Evolutionary conservation across 345 rosid species (phyloP), one percentile per base, ranked within the genome.

Genomic region (Dovyalis caffra): DNA sequence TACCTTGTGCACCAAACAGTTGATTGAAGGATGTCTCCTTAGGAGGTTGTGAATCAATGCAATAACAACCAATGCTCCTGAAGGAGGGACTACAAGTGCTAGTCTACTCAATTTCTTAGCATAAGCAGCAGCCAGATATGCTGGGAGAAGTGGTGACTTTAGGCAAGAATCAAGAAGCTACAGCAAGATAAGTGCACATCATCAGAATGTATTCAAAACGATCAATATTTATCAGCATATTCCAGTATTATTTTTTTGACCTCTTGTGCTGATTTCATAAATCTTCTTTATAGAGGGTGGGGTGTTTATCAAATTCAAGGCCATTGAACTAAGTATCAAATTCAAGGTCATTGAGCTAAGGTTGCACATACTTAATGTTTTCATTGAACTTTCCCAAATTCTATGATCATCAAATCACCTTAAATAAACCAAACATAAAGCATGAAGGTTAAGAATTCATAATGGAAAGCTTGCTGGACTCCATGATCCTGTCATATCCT

Each of bases 131-230:
- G 99, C 98, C 76, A 95, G 82, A 78, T 93, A 95, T 71, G 94
- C 99, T 58, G 97, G 99, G 85, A 93, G 98, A 86, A 95, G 88
- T n/a, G 97, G 85, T 14, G 97, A 93, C 82, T 88, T 90, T 69
- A 95, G 89, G 86, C 98, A 95, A 77, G 96, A 79, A 80, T 93
- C 98, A 84, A 95, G 92, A 76, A 95, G 96, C 99, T 93, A 90
- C 87, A 85, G 34, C 72, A 69, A 74, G 81, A 26, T 14, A 69
- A 68, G 10, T 21, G 29, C 40, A 45, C 60, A 53, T 49, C 33
- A 40, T 51, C n/a, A 49, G 25, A 18, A 18, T 63, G 45, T 15
- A 28, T 33, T 21, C 15, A 3, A 66, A 63, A 26, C 31, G 21
- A 25, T 25, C 23, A 18, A 58, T 3, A 9, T 28, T 34, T 3